Evolutionary conservation across 164 flowering plant species (phyloP), one percentile per base, ranked within the genome.

Genomic region (Litsea cubeba): DNA sequence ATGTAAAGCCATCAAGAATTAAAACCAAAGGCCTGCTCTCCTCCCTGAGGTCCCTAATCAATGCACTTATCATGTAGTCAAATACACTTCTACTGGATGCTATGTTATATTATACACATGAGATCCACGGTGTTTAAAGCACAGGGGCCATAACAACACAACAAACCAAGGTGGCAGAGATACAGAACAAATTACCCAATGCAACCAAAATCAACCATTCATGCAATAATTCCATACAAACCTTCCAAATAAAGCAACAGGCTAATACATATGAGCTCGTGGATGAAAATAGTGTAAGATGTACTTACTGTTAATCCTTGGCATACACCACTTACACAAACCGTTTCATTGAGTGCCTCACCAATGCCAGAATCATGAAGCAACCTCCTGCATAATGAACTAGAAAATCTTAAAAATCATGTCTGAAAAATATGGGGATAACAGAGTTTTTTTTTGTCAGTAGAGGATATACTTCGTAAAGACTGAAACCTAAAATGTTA

Each of bases 291-390:
- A 5, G 32, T 17, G 22, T 64, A 60, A 18, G 68, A 24, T 79
- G 62, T 72, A 70, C 94, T 87, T 86, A 94, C 98, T 64, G 83
- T 87, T 82, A 93, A 80, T 62, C 99, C 99, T 77, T 79, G 79
- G 79, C 99, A 95, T 71, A 82, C 76, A 69, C 84, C 83, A 24
- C 35, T 72, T 65, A 81, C 75, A 74, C 97, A 95, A 58, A 90
- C 88, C 8, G 81, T 81, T 85, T 95, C 99, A 86, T 90, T 87
- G 63, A 95, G 81, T 35, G 86, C 86, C 86, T 93, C 99, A 32
- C 87, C 98, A 84, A 95, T 91, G 11, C 78, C 35, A 84, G 93
- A 97, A 88, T 93, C 98, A 83, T 82, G 82, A 79, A 89, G 80
- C 78, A 93, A 74, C 84, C 99, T 90, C 94, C 97, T 93, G 71